These are phyloP conservation scores for Mimosa bimucronata DNA, from an alignment of 306 rosid species.

Conservation along the genomic window DNA sequence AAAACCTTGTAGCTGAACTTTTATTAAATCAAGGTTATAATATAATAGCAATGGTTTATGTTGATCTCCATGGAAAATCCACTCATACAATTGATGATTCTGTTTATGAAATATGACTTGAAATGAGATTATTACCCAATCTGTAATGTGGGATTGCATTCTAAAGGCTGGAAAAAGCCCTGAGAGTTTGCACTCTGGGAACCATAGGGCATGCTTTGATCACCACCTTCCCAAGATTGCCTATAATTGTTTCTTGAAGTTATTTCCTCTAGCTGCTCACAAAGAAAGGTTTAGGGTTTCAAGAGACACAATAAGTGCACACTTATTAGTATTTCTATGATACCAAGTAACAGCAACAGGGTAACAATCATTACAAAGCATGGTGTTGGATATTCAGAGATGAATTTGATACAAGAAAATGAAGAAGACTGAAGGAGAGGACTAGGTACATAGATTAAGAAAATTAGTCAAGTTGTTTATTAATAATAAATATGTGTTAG, in stretches of 20 bases:
- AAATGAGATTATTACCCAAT: constrained; percentile 60
- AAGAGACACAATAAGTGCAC: neutral
- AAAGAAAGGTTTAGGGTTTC: neutral
- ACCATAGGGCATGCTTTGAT: constrained; percentile 67
- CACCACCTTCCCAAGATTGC: constrained; percentile 81
- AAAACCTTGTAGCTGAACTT: neutral
- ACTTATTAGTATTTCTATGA: neutral
- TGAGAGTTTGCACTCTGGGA: constrained; percentile 69
- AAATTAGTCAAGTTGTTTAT: no score
- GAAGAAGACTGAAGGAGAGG: neutral
- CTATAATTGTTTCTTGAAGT: constrained; percentile 67
- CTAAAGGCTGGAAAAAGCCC: constrained; percentile 79
- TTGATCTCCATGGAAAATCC: neutral
- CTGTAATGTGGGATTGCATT: constrained; percentile 85
- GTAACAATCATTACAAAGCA: neutral
- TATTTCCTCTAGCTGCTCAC: constrained; percentile 78
- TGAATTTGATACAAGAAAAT: neutral
- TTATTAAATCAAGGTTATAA: neutral
- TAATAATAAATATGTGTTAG: no score
- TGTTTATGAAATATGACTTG: neutral
- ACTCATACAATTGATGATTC: neutral
- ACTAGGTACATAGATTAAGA: no score
- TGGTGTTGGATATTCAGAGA: neutral
- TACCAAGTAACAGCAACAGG: neutral
- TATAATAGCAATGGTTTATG: no score